Conservation (phyloP, 305 asterid species). For the Withania somnifera region DNA sequence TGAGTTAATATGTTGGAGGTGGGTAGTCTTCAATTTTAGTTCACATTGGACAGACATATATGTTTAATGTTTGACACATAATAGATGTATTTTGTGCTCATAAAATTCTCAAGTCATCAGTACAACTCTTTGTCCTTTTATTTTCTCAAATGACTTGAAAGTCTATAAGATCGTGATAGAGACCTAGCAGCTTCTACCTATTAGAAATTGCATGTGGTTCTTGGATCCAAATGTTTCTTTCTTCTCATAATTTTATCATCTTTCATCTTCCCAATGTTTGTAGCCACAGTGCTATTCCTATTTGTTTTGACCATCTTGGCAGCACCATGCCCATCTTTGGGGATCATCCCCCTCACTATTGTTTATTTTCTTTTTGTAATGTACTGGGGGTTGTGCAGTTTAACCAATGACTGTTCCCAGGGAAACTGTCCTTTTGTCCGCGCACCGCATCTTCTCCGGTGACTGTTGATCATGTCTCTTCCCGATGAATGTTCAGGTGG, state of each 20-base stretch:
- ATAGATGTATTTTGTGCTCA: neutral
- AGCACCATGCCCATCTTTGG: neutral
- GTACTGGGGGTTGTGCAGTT: neutral
- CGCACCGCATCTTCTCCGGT: neutral
- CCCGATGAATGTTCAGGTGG: neutral
- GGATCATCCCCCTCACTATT: neutral
- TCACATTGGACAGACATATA: neutral
- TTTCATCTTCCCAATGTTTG: neutral
- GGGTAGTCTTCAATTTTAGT: neutral
- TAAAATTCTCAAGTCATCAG: neutral
- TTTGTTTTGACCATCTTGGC: neutral
- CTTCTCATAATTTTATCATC: neutral
- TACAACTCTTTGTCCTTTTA: neutral
- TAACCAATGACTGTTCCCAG: neutral
- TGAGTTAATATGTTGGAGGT: neutral
- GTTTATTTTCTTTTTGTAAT: neutral
- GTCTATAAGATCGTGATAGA: neutral
- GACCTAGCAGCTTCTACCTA: neutral
- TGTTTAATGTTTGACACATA: neutral
- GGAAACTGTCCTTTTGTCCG: neutral
- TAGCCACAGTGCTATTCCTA: neutral
- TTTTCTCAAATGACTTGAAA: neutral
- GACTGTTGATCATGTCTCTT: neutral
- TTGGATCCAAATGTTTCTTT: neutral
- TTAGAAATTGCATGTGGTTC: neutral